Evolutionary conservation across 306 rosid genomes (phyloP).

Genomic region (Prunus salicina): DNA sequence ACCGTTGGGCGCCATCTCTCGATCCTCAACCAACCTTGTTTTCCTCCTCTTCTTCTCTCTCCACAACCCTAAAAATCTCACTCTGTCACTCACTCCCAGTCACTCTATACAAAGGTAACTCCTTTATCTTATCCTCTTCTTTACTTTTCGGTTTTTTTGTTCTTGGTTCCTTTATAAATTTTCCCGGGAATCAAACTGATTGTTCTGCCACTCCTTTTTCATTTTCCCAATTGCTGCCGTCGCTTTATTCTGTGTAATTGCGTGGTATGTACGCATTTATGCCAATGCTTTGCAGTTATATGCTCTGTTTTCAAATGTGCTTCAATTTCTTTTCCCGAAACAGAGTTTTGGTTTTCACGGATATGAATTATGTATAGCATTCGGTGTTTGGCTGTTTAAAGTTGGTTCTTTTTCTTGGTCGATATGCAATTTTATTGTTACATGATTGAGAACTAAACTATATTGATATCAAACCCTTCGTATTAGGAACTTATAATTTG

Average conservation of each 20-base stretch:
- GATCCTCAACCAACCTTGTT: too few species aligned
- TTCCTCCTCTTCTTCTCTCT: background rate
- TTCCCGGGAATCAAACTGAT: constrained; percentile 1
- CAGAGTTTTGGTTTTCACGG: background rate
- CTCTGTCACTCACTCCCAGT: background rate
- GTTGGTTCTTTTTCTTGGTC: background rate
- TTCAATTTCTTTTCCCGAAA: background rate
- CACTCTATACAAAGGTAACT: background rate
- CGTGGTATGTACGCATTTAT: background rate
- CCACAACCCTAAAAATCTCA: background rate
- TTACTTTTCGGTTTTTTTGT: background rate
- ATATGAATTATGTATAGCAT: background rate
- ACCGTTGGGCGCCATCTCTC: background rate
- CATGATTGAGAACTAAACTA: background rate
- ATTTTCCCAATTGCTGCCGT: background rate
- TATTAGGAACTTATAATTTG: background rate
- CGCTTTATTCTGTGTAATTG: background rate
- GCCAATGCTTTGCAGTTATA: background rate
- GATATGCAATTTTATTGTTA: background rate
- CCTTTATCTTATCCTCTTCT: background rate
- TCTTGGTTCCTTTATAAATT: background rate
- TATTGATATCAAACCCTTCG: background rate
- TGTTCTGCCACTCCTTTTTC: background rate
- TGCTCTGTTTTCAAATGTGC: constrained; percentile 6
- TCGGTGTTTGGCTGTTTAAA: background rate